Percentiles rank a stretch among this genome's conserved stretches.
Evolutionary conservation across 2,329 filamentous ascomycete species (phyloP).

Genomic region (Fusarium subglutinans): DNA sequence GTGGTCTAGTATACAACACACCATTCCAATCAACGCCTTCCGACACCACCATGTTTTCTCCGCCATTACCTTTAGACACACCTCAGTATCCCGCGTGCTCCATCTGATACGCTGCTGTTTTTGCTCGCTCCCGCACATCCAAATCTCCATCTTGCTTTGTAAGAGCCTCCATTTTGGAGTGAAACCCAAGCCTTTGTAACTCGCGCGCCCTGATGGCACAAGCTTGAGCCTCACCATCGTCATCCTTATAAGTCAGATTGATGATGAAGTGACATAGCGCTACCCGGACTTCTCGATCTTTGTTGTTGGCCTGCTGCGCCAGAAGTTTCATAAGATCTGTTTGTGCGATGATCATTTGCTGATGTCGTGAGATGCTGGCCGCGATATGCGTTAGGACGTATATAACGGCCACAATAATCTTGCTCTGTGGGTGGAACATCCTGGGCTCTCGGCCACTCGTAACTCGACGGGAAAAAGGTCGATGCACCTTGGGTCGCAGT

Average conservation of each 20-base stretch:
- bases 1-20: conserved; percentile 4
- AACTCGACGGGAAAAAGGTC: conserved; percentile 59
- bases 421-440: conserved; percentile 66
- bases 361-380: conserved; percentile 80
- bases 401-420: conserved; percentile 80
- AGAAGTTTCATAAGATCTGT: conserved; percentile 78
- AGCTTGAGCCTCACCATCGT: conserved; percentile 70
- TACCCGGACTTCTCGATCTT: conserved; percentile 76
- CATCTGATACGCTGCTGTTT: conserved; percentile 80
- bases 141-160: conserved; percentile 75
- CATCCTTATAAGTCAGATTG: conserved; percentile 87
- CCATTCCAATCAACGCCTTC: conserved; percentile 4
- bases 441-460: conserved; percentile 54
- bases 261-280: conserved; percentile 85
- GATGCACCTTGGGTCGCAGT: conserved; percentile 69
- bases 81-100: conserved; percentile 52
- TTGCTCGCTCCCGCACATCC: conserved; percentile 85
- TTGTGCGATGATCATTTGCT: conserved; percentile 80
- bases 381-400: conserved; percentile 90
- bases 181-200: conserved; percentile 76
- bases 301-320: conserved; percentile 76
- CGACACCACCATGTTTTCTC: not conserved
- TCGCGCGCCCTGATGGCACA: conserved; percentile 74
- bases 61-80: not conserved
- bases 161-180: conserved; percentile 70